Conservation (phyloP, 257 asterid species). For the Nicotiana sylvestris region DNA sequence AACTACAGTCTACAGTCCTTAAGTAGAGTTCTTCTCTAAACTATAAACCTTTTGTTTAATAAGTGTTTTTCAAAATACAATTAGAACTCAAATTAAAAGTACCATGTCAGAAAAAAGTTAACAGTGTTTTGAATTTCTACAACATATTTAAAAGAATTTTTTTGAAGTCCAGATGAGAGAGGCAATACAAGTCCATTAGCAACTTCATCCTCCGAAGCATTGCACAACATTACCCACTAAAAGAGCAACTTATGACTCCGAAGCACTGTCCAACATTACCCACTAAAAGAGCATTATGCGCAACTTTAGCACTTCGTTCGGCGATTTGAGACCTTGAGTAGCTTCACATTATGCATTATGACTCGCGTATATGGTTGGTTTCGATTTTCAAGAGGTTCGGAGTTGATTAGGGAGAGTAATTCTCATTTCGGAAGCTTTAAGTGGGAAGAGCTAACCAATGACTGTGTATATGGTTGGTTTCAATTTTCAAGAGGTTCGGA, state of each 20-base stretch:
- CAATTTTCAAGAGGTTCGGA: too few relatives aligned
- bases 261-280: not conserved
- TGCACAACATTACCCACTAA: not conserved
- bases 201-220: not conserved
- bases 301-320: not conserved
- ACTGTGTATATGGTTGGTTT: too few relatives aligned
- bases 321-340: too few relatives aligned
- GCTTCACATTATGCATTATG: too few relatives aligned
- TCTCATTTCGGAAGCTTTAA: too few relatives aligned
- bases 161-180: constrained; percentile 1
- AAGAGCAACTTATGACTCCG: not conserved
- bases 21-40: not conserved
- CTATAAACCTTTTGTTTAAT: not conserved
- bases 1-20: not conserved
- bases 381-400: too few relatives aligned
- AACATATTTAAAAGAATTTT: not conserved
- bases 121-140: not conserved
- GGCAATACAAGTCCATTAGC: not conserved
- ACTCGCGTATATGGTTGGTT: too few relatives aligned
- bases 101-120: not conserved
- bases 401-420: too few relatives aligned
- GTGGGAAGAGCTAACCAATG: too few relatives aligned
- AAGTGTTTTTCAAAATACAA: not conserved
- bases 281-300: not conserved
- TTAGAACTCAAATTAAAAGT: not conserved